Base-by-base conservation (phyloP, 164 flowering plant genomes). In the Annona cherimola region DNA sequence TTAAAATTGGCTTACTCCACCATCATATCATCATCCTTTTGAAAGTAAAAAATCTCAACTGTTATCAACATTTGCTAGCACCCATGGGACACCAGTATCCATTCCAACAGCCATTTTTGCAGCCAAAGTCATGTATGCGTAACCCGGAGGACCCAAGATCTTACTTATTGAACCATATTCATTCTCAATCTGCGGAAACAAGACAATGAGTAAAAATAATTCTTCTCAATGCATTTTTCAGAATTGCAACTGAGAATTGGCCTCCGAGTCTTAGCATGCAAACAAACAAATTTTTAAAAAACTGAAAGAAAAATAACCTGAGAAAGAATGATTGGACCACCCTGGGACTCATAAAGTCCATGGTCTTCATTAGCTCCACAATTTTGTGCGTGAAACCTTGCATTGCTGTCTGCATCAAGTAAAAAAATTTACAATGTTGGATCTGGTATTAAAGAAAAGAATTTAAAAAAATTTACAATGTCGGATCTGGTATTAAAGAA, bases 311-410 rank as follows among this genome's bases (percentile, higher is more conserved):
- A 50, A 50, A n/a, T n/a, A n/a, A n/a, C 92, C 85, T 87, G 92
- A 74, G 92, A 88, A 35, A 90, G 84, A 70, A 90, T 88, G 42
- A 90, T 90, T 9, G 95, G 95, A 57, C 95, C 95, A 43, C 95
- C 95, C 74, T 90, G 92, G 35, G 95, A 85, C 55, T 84, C 90
- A 77, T 79, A 90, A 42, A 90, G 83, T 3, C 65, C 76, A 67
- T 90, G 61, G 77, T 79, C 79, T 90, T 90, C 92, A 90, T 88
- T 90, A 87, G 77, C 68, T 79, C 77, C 61, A 90, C 91, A 63
- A 90, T 86, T 79, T 88, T 88, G 68, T 79, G 77, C 1, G 91
- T 86, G 83, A 90, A 90, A 26, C 86, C 85, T 84, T 88, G 87
- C 95, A 90, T 90, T 74, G 89, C 92, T 62, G 70, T 83, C 94